Conservation (phyloP, 2,329 filamentous ascomycete species). For the Apiospora pterosperma region DNA sequence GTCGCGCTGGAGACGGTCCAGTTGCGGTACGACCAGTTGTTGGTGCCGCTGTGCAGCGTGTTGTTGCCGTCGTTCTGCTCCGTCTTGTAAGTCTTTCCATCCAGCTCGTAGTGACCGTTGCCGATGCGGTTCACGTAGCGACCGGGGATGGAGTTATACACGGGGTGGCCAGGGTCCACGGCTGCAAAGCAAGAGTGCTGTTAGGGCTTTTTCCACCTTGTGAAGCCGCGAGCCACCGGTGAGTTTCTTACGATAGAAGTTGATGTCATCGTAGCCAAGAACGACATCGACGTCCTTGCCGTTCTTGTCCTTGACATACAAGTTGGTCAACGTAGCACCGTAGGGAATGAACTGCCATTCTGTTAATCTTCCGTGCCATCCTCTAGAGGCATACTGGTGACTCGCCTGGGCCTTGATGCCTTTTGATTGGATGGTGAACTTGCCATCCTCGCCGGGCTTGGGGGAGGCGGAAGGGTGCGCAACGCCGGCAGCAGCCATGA, state of each 20-base stretch:
- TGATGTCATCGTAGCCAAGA: conserved; percentile 59
- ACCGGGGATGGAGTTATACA: conserved; percentile 60
- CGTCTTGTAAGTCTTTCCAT: conserved; percentile 49
- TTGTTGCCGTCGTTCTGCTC: conserved; percentile 51
- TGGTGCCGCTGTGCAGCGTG: conserved; percentile 55
- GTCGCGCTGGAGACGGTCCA: conserved; percentile 58
- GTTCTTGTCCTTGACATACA: conserved; percentile 61
- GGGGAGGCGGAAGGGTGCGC: conserved; percentile 7
- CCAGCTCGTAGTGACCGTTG: conserved; percentile 53
- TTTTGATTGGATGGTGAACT: conserved; percentile 26
- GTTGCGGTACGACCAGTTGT: conserved; percentile 61
- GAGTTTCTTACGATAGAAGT: conserved; percentile 45
- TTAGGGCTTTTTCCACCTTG: not conserved
- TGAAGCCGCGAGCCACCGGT: not conserved
- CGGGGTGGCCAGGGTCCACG: conserved; percentile 48
- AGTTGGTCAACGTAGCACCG: conserved; percentile 58
- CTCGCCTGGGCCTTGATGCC: conserved; percentile 27
- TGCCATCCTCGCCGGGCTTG: conserved; percentile 24
- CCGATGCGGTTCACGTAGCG: conserved; percentile 64
- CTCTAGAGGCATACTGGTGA: not conserved
- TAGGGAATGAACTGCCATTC: conserved; percentile 33
- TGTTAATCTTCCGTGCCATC: not conserved
- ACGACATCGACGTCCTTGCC: conserved; percentile 61
- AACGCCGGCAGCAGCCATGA: not conserved
- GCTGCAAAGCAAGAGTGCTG: conserved; percentile 23